Percentiles rank a stretch among this genome's conserved stretches.
Evolutionary conservation across 2,329 filamentous ascomycete species (phyloP).

Genomic region (Beauveria medogensis): DNA sequence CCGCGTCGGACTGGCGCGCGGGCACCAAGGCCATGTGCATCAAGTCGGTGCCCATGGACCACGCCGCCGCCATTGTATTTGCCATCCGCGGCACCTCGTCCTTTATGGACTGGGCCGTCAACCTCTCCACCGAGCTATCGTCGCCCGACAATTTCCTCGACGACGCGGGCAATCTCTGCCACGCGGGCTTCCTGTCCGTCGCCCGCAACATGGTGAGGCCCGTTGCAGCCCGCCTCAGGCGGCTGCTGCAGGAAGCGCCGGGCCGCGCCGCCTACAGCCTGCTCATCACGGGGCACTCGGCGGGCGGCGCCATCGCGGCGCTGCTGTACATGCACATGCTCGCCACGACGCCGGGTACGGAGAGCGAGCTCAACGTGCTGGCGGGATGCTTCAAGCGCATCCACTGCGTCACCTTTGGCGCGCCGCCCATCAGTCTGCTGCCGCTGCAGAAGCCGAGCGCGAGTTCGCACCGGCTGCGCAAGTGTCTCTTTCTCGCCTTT

Average conservation of each 20-base stretch:
- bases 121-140: slow-evolving; percentile 61
- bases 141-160: slow-evolving; percentile 66
- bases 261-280: slow-evolving; percentile 58
- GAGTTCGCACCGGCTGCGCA: slow-evolving; percentile 34
- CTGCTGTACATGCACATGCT: slow-evolving; percentile 80
- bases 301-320: slow-evolving; percentile 74
- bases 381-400: slow-evolving; percentile 67
- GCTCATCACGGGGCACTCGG: slow-evolving; percentile 78
- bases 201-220: slow-evolving; percentile 67
- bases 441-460: slow-evolving; percentile 54
- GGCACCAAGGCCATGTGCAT: slow-evolving; percentile 84
- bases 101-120: slow-evolving; percentile 82
- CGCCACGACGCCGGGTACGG: slow-evolving; percentile 40
- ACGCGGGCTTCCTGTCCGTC: slow-evolving; percentile 70
- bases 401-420: slow-evolving; percentile 81
- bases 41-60: slow-evolving; percentile 70
- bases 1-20: slow-evolving; percentile 61
- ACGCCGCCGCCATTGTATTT: slow-evolving; percentile 72
- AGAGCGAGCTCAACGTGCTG: slow-evolving; percentile 62
- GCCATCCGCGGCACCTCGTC: slow-evolving; percentile 74
- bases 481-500: slow-evolving; percentile 70
- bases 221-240: slow-evolving; percentile 61
- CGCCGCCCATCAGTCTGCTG: slow-evolving; percentile 66
- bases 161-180: slow-evolving; percentile 68
- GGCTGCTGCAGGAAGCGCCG: slow-evolving; percentile 65